Evolutionary conservation across 2,329 filamentous ascomycete species (phyloP), one percentile per base, ranked within the genome.

Genomic region (Bretziella fagacearum): DNA sequence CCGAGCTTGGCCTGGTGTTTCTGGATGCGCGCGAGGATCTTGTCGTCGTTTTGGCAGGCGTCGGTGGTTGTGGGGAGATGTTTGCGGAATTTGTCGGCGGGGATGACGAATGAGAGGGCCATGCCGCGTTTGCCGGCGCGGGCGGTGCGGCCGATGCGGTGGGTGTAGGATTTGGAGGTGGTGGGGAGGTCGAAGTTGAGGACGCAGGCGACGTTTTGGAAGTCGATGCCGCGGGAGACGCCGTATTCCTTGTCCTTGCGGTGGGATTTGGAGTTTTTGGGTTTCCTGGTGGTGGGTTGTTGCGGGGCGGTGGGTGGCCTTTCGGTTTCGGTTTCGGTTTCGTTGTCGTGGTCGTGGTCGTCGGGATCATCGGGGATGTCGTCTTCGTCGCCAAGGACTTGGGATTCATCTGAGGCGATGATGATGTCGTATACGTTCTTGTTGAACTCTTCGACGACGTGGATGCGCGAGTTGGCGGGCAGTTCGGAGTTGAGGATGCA

Each of bases 361-460:
- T 63, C 62, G 26, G 11, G n/a, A n/a, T n/a, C n/a, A 11, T 30
- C 26, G 20, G 61, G 59, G 15, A 62, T 58, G 29, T 60, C 56
- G 6, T 70, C 67, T 46, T 79, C 75, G 17, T 76, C 71, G 10
- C 82, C 85, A 8, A 94, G 62, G 8, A 93, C 74, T 58, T 93
- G 86, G 53, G 83, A 81, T 59, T 94, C 87, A 56, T 98, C 91
- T 1, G 85, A 87, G 1, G 91, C 91, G 56, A 98, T 94, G 54
- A 98, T 87, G 52, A 96, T 95, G 56, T 98, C 89, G 69, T 98
- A 98, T 5, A 96, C 79, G 46, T 84, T 84, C 63, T 84, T 83
- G 66, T 96, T 98, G 65, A 98, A 98, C 60, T 96, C 86, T 56
- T 96, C 83, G 2, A 98, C 89, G 2, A 94, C 86, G 59, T 98